Percentiles rank a stretch among this genome's conserved stretches.
phyloP scores from a whole-genome alignment of 73 alveolate species.

The Loxodes magnus region DNA sequence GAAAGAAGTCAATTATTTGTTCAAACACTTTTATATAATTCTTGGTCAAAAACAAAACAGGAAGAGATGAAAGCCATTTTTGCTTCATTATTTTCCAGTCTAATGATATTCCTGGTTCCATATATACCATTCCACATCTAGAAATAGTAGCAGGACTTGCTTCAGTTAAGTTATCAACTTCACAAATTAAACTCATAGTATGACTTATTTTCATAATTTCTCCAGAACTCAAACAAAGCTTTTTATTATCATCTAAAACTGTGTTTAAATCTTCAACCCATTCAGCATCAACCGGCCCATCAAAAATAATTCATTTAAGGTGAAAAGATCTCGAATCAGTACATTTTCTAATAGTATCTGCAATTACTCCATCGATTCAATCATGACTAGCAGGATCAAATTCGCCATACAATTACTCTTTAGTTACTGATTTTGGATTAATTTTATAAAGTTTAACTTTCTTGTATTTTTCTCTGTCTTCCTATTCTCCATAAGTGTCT shows the following conservation, averaged over 20 bases:
- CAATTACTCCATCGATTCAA: conserved; percentile 61
- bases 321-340: conserved; percentile 38
- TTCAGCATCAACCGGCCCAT: conserved; percentile 32
- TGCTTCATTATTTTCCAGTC: too few species aligned
- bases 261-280: conserved; percentile 35
- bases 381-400: conserved; percentile 53
- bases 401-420: conserved; percentile 46
- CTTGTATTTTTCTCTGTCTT: too few species aligned
- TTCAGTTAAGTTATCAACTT: conserved; percentile 32
- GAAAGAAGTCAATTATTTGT: too few species aligned
- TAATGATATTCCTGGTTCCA: too few species aligned
- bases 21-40: too few species aligned
- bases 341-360: conserved; percentile 38
- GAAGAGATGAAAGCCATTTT: too few species aligned
- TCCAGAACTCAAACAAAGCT: conserved; percentile 24
- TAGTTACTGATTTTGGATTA: conserved; percentile 63
- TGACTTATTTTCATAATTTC: conserved; percentile 19
- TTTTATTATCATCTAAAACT: conserved; percentile 28
- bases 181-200: conserved; percentile 27
- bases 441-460: conserved; percentile 34
- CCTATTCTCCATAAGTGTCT: conserved; percentile 42
- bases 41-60: too few species aligned
- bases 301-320: conserved; percentile 41
- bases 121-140: conserved; percentile 44
- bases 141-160: conserved; percentile 47